Conservation (phyloP, 225 moss, liverwort and hornwort genomes). For the Thuidium tamariscinum region DNA sequence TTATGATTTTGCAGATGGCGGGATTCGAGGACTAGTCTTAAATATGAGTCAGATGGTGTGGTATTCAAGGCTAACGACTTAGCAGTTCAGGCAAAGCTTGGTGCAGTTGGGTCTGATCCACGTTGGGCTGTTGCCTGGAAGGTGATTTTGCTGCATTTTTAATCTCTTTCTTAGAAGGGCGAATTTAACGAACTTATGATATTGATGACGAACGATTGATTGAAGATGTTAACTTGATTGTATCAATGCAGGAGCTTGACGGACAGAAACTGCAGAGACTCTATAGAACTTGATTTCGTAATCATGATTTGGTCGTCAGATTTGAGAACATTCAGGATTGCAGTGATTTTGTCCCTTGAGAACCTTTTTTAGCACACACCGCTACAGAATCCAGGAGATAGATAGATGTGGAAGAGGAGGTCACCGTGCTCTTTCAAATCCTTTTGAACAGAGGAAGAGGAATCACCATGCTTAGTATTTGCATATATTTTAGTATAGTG, state of each 20-base stretch:
- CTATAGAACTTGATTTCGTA: background rate
- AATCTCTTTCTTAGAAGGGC: background rate
- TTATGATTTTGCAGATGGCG: slow-evolving; percentile 40
- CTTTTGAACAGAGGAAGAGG: background rate
- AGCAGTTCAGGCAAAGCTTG: slow-evolving; percentile 51
- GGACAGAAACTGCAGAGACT: background rate
- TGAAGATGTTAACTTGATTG: background rate
- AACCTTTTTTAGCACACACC: background rate
- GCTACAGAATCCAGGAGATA: background rate
- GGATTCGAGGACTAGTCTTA: slow-evolving; percentile 41
- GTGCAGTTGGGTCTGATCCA: slow-evolving; percentile 58
- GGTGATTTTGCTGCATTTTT: slow-evolving; percentile 18
- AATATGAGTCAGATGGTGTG: slow-evolving; percentile 84
- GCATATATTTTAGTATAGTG: background rate
- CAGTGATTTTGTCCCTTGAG: background rate
- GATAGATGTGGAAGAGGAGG: background rate
- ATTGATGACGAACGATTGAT: background rate
- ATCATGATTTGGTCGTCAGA: background rate
- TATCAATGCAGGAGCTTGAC: background rate
- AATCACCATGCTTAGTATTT: background rate
- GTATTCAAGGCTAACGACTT: slow-evolving; percentile 69
- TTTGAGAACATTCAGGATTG: background rate
- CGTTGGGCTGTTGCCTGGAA: slow-evolving; percentile 98
- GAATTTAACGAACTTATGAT: background rate
- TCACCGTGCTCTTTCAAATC: background rate